These are phyloP conservation scores for Bacidia rubella DNA, from an alignment of 495 filamentous ascomycete genomes.

Conservation along the genomic window DNA sequence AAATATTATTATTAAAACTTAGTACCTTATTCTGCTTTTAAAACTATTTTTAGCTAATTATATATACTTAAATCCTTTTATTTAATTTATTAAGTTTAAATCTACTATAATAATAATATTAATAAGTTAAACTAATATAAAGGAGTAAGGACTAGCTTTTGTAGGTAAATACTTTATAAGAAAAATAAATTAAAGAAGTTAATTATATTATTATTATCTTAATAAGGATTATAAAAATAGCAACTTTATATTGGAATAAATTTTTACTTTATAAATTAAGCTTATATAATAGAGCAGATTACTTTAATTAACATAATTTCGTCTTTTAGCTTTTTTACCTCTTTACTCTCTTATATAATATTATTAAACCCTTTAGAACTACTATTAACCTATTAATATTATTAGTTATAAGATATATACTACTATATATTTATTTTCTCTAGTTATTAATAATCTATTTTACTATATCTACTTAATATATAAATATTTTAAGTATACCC, in stretches of 20 bases:
- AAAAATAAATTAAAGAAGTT: neutral
- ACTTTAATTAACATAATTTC: constrained; percentile 1
- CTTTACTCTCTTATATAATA: neutral
- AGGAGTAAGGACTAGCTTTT: too few relatives aligned
- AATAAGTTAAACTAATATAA: too few relatives aligned
- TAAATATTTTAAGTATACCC: too few relatives aligned
- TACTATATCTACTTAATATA: neutral
- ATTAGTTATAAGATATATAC: neutral
- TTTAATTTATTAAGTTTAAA: neutral
- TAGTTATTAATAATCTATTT: neutral
- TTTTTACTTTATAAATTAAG: too few relatives aligned
- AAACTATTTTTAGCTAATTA: neutral
- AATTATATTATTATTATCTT: neutral
- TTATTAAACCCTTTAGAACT: neutral
- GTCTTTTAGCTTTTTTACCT: neutral
- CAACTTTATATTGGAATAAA: too few relatives aligned
- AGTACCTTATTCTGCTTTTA: neutral
- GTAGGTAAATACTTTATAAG: neutral
- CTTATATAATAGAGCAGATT: neutral
- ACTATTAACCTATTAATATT: neutral
- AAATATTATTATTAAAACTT: neutral
- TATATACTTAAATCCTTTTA: neutral
- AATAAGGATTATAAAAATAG: too few relatives aligned
- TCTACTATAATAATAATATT: too few relatives aligned
- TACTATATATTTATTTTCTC: neutral